phyloP scores from a whole-genome alignment of 2,329 filamentous ascomycete species.

The Fusarium sacchari region DNA sequence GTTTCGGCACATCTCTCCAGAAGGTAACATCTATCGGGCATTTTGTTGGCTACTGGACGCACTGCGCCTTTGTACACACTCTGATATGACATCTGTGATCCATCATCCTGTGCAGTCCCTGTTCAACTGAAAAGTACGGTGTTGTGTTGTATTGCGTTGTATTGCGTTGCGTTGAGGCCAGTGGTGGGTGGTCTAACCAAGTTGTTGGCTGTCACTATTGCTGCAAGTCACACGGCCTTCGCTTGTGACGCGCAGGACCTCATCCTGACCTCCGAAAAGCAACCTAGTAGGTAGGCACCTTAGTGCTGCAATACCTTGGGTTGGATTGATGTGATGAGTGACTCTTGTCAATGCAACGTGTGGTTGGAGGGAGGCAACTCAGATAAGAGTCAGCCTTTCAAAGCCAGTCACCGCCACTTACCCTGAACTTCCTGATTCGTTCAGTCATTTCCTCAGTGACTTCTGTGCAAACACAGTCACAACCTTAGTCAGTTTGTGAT shows the following conservation, averaged over 20 bases:
- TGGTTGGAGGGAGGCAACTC: neutral
- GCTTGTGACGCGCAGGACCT: conserved; percentile 30
- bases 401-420: neutral
- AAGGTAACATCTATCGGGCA: neutral
- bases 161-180: neutral
- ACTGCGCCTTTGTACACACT: neutral
- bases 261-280: neutral
- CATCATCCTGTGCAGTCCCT: neutral
- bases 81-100: neutral
- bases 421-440: conserved; percentile 5
- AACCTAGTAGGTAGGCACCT: too few species aligned
- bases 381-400: neutral
- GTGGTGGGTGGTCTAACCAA: neutral
- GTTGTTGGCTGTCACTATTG: neutral
- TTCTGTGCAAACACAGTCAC: neutral
- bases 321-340: neutral
- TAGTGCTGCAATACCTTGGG: neutral
- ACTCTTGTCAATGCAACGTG: neutral
- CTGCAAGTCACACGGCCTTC: conserved; percentile 32
- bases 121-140: conserved; percentile 3
- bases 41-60: neutral
- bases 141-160: neutral
- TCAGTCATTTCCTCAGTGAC: conserved; percentile 12
- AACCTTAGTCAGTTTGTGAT: neutral
- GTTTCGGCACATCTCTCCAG: neutral